Percentiles rank a stretch among this genome's conserved stretches.
Conservation (phyloP, 306 rosid genomes). For the Cicer cuneatum region DNA sequence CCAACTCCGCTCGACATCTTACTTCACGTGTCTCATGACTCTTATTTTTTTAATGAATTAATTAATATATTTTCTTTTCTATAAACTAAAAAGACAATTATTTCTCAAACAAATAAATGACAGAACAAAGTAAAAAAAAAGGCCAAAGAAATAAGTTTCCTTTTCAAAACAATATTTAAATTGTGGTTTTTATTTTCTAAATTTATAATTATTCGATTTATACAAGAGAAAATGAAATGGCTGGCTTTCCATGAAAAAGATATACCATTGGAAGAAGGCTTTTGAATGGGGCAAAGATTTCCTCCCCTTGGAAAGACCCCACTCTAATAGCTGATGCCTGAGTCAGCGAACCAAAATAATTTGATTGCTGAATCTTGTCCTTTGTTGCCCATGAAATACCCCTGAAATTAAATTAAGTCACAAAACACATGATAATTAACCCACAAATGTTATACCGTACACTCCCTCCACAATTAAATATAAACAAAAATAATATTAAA, state of each 20-base stretch:
- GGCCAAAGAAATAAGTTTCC: no score
- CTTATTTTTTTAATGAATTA: no score
- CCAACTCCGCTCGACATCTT: no score
- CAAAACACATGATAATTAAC: background rate
- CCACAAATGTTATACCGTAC: background rate
- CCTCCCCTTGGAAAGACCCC: constrained; percentile 92
- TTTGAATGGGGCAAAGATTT: constrained; percentile 92
- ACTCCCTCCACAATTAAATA: background rate
- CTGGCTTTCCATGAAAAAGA: background rate
- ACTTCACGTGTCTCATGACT: no score
- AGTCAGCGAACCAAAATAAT: constrained; percentile 89
- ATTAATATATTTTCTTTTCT: no score
- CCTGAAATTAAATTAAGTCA: constrained; percentile 48
- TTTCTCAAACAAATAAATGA: no score
- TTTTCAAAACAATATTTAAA: background rate
- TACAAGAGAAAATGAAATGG: background rate
- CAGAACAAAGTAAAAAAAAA: no score
- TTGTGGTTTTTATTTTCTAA: background rate
- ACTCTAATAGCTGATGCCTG: constrained; percentile 96
- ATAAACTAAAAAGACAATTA: no score
- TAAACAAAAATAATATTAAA: no score
- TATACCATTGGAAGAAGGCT: constrained; percentile 93
- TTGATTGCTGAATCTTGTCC: constrained; percentile 90
- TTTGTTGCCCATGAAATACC: constrained; percentile 99
- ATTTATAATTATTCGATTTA: background rate